Percentiles rank a stretch among this genome's conserved stretches.
Conservation (phyloP, 495 filamentous ascomycete genomes). For the Penicillium diatomitis region DNA sequence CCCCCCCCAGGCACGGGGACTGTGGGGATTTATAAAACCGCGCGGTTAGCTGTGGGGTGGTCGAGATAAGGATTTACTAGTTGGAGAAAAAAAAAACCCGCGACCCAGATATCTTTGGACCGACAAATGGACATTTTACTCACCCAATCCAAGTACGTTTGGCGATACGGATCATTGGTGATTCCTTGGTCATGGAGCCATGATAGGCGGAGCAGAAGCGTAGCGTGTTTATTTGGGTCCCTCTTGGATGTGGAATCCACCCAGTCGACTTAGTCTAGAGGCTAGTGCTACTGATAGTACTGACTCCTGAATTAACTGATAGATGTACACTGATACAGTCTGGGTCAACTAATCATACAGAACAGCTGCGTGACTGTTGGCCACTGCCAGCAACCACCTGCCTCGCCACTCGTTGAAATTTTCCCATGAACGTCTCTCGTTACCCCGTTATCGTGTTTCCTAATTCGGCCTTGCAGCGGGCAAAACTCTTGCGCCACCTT, state of each 20-base stretch:
- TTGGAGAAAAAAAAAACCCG: too few species aligned
- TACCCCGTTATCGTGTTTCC: neutral
- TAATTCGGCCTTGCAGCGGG: neutral
- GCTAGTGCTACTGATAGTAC: too few species aligned
- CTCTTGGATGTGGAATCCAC: too few species aligned
- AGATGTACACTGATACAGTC: too few species aligned
- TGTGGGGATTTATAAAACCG: neutral
- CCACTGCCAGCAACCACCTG: too few species aligned
- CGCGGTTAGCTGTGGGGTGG: neutral
- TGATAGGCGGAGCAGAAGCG: neutral
- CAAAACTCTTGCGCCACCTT: neutral
- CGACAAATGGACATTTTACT: neutral
- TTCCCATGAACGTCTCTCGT: neutral
- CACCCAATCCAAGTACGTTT: neutral
- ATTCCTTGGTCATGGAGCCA: neutral
- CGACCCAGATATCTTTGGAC: too few species aligned
- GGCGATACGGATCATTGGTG: too few species aligned
- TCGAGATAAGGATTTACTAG: neutral
- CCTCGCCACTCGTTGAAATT: neutral
- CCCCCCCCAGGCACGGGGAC: too few species aligned
- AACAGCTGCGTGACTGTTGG: too few species aligned
- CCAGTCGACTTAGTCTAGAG: too few species aligned
- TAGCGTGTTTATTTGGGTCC: neutral
- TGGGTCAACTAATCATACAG: too few species aligned
- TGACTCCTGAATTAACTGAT: too few species aligned